Evolutionary conservation across 306 rosid species (phyloP), one percentile per base, ranked within the genome.

Genomic region (Rosa multiflora): DNA sequence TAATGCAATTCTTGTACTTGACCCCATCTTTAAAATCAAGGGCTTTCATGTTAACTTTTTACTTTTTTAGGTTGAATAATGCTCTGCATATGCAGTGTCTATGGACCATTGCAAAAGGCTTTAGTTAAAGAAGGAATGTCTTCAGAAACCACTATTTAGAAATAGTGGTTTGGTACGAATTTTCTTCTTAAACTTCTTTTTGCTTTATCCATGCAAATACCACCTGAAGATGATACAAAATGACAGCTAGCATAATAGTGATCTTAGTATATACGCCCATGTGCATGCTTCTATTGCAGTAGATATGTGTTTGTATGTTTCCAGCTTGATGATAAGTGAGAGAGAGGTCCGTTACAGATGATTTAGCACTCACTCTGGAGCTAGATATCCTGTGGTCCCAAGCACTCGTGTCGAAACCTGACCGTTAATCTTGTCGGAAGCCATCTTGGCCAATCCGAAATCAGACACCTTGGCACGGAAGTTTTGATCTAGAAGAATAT

Each of bases 371-470:
- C 88, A 96, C 99, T 96, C 99, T 85, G 99, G 99, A 72, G 99
- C 99, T 49, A 91, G 73, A 84, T 93, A 96, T 85, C 97, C 99
- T 4, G 98, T 93, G 94, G 97, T 91, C 96, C 97, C 96, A 44
- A 89, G 79, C 73, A 93, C 92, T 71, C 92, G 87, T 20, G 99
- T 96, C 15, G 94, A 96, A 76, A 91, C 89, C 80, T 88, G 99
- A 52, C 96, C 93, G 39, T 96, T 89, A 86, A 85, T 90, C 82
- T 90, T 96, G 79, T 90, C 92, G 11, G 98, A 93, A 14, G 92
- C 96, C 89, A 90, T 88, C 87, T 89, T 96, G 73, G 96, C 99
- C 93, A 90, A 84, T 44, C 94, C 93, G 44, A 96, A 93, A 84
- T 89, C 90, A 0, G 96, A 87, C n/a, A 93, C 96, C 82, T 91